Base-by-base conservation (phyloP, 2,329 filamentous ascomycete species). In the Penicillium glabrum region DNA sequence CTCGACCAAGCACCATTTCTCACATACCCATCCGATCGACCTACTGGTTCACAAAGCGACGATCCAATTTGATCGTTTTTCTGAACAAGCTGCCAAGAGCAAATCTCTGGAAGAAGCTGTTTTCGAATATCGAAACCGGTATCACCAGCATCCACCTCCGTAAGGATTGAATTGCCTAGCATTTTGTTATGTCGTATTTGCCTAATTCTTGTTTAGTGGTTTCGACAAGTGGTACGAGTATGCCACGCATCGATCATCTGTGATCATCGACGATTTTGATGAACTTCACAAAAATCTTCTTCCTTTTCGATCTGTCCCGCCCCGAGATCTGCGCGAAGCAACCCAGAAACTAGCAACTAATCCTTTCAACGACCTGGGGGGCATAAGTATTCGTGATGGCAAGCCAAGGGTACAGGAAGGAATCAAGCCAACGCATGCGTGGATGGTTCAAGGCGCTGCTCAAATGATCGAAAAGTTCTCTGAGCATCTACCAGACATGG, bases 191-290 rank as follows among this genome's bases (percentile, higher is more conserved):
- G 11, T 46, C 6, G 13, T 9, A 3, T 11, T 23, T 23, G 4
- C 29, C 58, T 65, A 56, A 66, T 50, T 13, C 23, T 51, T 14
- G 24, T 39, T n/a, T 46, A 75, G 73, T 10, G 79, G 80, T 13
- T 87, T 87, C 61, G 82, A 86, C 59, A 73, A 79, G 56, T 87
- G 84, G 85, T 86, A 83, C 63, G 68, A 79, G 37, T 86, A 80
- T 67, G 84, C 85, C 1, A 79, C 73, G 5, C 77, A 70, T 7
- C 78, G 79, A 39, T 80, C 77, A 14, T 82, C 82, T 1, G 67
- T 80, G 5, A 70, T 86, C 9, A 82, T 86, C 48, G 84, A 87
- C 59, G 82, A 86, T 60, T 87, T 81, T 59, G 83, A 86, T 69
- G 82, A 81, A 60, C 85, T 87, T 16, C 71, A 85, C 58, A 67